Evolutionary conservation across 805 yeast species (phyloP), one percentile per base, ranked within the genome.

Genomic region (Jamesozyma gamospora): DNA sequence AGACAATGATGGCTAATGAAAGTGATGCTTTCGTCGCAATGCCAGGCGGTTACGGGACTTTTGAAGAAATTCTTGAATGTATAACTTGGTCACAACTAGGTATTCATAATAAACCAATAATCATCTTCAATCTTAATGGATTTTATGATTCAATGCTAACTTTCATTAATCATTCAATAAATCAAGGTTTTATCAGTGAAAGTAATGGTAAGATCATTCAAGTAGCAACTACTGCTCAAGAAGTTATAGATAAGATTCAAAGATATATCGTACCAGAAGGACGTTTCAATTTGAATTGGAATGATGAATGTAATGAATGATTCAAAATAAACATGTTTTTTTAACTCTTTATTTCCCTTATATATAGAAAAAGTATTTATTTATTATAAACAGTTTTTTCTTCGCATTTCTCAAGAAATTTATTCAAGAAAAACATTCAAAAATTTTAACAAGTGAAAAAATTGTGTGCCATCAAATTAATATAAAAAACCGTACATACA

Each of bases 31-130:
- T 86, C 60, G 74, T 86, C 34, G 94, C 95, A 0, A 70, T 86
- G 65, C 95, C 95, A 12, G 95, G 95, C 46, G 95, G 95, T 2
- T 85, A 77, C 57, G 95, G 95, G 37, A 85, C 94, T 7, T 63
- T 84, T 55, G 95, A 86, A 62, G 95, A 86, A 63, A 68, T 86
- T 45, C 78, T 85, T 79, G 95, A 86, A 65, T 81, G 84, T 40
- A 81, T 82, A 43, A 86, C 95, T 4, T 86, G 95, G 95, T 76
- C 78, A 36, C 95, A 86, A 66, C 69, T 86, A 51, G 92, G 88
- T 27, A 85, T 86, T 48, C 95, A 86, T 60, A 65, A 69, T 45
- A 81, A 81, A 60, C 95, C 95, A 24, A 76, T 86, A 51, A 79
- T 86, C 13, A 55, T 86, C 32, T 78, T 77, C 63, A 86, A 86